These are phyloP conservation scores for Arbutus unedo DNA, from an alignment of 148 eudicot genomes.

Conservation along the genomic window DNA sequence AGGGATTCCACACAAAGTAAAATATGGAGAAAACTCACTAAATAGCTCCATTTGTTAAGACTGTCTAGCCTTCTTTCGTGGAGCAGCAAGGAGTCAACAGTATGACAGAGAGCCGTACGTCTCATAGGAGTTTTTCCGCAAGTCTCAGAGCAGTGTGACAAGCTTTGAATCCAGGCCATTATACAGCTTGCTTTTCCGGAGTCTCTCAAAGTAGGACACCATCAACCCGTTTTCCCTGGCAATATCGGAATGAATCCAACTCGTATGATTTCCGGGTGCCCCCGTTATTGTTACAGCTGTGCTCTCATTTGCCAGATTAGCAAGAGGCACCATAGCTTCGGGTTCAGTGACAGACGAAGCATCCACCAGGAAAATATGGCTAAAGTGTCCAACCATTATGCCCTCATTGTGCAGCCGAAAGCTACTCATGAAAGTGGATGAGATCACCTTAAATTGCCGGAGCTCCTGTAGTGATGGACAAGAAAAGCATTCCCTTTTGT, in stretches of 20 bases:
- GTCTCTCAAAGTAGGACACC: slow-evolving; percentile 28
- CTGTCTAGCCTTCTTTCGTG: background rate
- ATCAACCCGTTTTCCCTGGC: slow-evolving; percentile 23
- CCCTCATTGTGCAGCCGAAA: slow-evolving; percentile 20
- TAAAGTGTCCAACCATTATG: slow-evolving; percentile 26
- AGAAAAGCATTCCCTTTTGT: slow-evolving; percentile 20
- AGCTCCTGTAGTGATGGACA: slow-evolving; percentile 25
- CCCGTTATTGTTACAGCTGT: slow-evolving; percentile 23
- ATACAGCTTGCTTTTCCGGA: slow-evolving; percentile 11
- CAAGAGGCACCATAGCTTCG: slow-evolving; percentile 23
- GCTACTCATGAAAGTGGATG: slow-evolving; percentile 31
- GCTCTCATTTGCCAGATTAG: slow-evolving; percentile 23
- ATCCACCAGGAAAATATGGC: slow-evolving; percentile 32
- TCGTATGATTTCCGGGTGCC: slow-evolving; percentile 9
- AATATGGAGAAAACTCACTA: background rate
- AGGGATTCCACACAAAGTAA: background rate
- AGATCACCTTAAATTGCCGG: slow-evolving; percentile 16
- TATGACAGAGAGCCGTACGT: background rate
- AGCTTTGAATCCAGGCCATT: background rate
- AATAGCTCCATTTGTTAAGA: background rate
- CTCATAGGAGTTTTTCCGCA: background rate
- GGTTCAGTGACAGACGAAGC: slow-evolving; percentile 25
- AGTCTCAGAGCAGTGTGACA: slow-evolving; percentile 6
- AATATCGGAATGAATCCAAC: slow-evolving; percentile 28
- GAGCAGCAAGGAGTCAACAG: background rate